phyloP scores from a whole-genome alignment of 371 early-diverging fungal species.

The Fennellomyces sp. region DNA sequence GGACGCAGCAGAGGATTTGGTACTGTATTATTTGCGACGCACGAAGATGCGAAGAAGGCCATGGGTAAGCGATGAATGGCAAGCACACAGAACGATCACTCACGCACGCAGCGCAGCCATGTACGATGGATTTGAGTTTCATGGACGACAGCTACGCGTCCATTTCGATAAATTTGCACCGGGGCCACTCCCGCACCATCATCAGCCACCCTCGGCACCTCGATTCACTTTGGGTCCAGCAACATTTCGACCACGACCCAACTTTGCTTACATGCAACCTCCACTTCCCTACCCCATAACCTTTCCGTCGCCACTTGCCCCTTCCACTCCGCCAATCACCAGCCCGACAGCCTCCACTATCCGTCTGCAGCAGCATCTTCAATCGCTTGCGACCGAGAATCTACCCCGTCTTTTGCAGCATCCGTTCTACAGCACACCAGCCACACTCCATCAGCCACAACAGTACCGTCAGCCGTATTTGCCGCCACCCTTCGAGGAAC shows the following conservation, averaged over 20 bases:
- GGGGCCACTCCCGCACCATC: background rate
- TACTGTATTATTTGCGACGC: conserved; percentile 66
- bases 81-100: too few species aligned
- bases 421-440: background rate
- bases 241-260: background rate
- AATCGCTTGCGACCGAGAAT: background rate
- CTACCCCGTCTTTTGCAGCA: background rate
- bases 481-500: background rate
- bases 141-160: conserved; percentile 48
- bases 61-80: conserved; percentile 50
- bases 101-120: conserved; percentile 21
- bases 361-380: background rate
- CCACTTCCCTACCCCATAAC: background rate
- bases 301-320: background rate
- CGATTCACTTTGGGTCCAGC: conserved; percentile 2
- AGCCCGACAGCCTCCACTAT: background rate
- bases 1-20: conserved; percentile 75
- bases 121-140: conserved; percentile 46
- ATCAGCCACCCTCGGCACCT: conserved; percentile 3
- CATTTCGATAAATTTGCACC: conserved; percentile 47
- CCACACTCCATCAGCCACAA: background rate
- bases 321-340: background rate
- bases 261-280: background rate
- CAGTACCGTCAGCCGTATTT: background rate
- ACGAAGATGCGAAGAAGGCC: conserved; percentile 64